A percentile compares a stretch with the other conserved stretches of the same genome.
These are phyloP conservation scores for Candida insectorum DNA, from an alignment of 805 yeast genomes.

Conservation along the genomic window DNA sequence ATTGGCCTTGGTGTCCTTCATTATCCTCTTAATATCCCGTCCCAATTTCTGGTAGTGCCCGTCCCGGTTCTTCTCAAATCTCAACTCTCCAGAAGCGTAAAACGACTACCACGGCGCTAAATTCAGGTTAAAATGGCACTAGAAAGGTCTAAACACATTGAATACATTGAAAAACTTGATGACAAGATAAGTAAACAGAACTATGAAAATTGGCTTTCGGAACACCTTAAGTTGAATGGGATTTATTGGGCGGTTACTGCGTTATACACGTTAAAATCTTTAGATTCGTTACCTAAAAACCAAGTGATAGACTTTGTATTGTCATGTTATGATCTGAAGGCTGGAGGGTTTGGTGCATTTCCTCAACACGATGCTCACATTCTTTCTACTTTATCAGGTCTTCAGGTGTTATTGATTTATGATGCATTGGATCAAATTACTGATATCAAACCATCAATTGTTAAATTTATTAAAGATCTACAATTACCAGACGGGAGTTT, in stretches of 20 bases:
- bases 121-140: too few species aligned
- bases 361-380: slow-evolving; percentile 89
- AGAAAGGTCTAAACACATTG: slow-evolving; percentile 36
- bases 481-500: slow-evolving; percentile 70
- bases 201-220: slow-evolving; percentile 84
- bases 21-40: too few species aligned
- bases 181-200: slow-evolving; percentile 35
- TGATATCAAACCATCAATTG: slow-evolving; percentile 20
- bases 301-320: slow-evolving; percentile 69
- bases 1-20: too few species aligned
- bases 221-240: slow-evolving; percentile 87
- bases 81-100: too few species aligned
- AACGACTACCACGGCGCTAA: too few species aligned
- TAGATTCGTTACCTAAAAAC: slow-evolving; percentile 50
- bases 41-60: too few species aligned
- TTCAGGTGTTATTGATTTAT: slow-evolving; percentile 73
- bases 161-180: slow-evolving; percentile 34
- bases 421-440: slow-evolving; percentile 50
- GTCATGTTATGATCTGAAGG: slow-evolving; percentile 53
- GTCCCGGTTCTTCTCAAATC: too few species aligned
- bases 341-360: slow-evolving; percentile 87
- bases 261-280: slow-evolving; percentile 53
- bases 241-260: slow-evolving; percentile 94
- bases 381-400: slow-evolving; percentile 77
- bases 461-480: slow-evolving; percentile 30